These are phyloP conservation scores for Allomyces javanicus DNA, from an alignment of 192 early-diverging fungal species.

Conservation along the genomic window DNA sequence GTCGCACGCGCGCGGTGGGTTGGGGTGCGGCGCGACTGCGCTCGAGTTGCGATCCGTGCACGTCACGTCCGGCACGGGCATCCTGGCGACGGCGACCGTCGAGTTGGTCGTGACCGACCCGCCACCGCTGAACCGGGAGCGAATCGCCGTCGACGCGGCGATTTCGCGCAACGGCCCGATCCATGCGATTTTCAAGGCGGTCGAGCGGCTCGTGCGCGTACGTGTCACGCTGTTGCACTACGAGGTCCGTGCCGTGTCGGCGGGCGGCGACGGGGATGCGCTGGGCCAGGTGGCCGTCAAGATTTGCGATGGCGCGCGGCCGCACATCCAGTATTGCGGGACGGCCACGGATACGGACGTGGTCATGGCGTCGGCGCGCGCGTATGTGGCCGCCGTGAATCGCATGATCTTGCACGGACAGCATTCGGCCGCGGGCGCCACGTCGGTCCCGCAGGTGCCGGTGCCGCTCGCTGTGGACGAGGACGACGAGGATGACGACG, in stretches of 20 bases:
- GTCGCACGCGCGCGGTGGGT: too few species aligned
- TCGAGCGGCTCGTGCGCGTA: conserved; percentile 63
- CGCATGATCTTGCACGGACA: conserved; percentile 4
- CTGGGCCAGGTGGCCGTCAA: conserved; percentile 68
- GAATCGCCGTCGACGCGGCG: conserved; percentile 40
- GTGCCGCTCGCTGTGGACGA: too few species aligned
- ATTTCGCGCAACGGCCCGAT: conserved; percentile 65
- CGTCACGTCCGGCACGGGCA: conserved; percentile 53
- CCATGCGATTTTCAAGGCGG: conserved; percentile 70
- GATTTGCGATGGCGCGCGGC: conserved; percentile 18
- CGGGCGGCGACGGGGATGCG: conserved; percentile 50
- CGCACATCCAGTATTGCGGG: conserved; percentile 43
- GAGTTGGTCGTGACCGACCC: conserved; percentile 38
- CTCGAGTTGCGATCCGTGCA: conserved; percentile 30
- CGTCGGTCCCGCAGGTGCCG: too few species aligned
- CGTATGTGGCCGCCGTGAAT: conserved; percentile 77
- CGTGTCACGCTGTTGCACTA: conserved; percentile 59
- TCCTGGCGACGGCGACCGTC: conserved; percentile 62
- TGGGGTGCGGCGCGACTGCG: too few species aligned
- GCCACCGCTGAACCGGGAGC: conserved; percentile 12
- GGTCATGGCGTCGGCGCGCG: conserved; percentile 65
- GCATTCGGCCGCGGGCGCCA: too few species aligned
- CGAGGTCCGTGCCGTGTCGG: conserved; percentile 69
- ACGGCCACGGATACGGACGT: conserved; percentile 71
- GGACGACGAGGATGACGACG: too few species aligned